Percentiles rank a stretch among this genome's conserved stretches.
phyloP scores from a whole-genome alignment of 371 early-diverging fungal genomes.

The Mucor ambiguus region DNA sequence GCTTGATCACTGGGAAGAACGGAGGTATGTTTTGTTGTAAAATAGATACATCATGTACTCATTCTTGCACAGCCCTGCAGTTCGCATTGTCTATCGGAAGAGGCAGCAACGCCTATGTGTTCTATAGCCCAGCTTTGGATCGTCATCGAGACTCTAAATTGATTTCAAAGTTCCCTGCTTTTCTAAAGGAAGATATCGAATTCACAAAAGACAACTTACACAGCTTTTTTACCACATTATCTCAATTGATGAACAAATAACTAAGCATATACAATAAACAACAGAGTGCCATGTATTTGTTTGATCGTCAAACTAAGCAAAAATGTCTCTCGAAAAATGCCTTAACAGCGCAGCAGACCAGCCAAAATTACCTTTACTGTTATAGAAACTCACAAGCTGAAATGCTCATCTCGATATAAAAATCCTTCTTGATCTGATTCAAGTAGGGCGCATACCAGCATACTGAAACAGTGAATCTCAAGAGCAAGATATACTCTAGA shows the following conservation, averaged over 20 bases:
- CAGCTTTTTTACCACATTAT: slow-evolving; percentile 11
- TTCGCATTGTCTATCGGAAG: slow-evolving; percentile 15
- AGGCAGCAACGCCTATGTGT: slow-evolving; percentile 6
- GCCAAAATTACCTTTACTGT: too few relatives aligned
- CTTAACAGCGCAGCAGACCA: too few relatives aligned
- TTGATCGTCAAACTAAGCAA: too few relatives aligned
- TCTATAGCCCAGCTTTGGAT: slow-evolving; percentile 20
- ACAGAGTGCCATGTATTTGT: too few relatives aligned
- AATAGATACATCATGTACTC: neutral
- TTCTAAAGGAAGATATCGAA: slow-evolving; percentile 15
- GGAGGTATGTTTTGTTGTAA: slow-evolving; percentile 20
- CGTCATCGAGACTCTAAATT: slow-evolving; percentile 9
- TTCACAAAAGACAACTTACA: slow-evolving; percentile 15
- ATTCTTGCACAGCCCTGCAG: slow-evolving; percentile 8
- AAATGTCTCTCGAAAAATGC: too few relatives aligned
- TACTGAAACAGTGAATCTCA: neutral
- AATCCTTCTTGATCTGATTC: neutral
- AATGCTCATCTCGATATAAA: too few relatives aligned
- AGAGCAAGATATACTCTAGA: neutral
- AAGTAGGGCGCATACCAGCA: neutral
- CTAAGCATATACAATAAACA: neutral
- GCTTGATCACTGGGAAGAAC: slow-evolving; percentile 18
- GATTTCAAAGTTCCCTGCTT: slow-evolving; percentile 15
- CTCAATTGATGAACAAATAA: neutral
- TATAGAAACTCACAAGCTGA: too few relatives aligned